Base-by-base conservation (phyloP, 768 basidiomycete genomes). In the Trametes meyenii region DNA sequence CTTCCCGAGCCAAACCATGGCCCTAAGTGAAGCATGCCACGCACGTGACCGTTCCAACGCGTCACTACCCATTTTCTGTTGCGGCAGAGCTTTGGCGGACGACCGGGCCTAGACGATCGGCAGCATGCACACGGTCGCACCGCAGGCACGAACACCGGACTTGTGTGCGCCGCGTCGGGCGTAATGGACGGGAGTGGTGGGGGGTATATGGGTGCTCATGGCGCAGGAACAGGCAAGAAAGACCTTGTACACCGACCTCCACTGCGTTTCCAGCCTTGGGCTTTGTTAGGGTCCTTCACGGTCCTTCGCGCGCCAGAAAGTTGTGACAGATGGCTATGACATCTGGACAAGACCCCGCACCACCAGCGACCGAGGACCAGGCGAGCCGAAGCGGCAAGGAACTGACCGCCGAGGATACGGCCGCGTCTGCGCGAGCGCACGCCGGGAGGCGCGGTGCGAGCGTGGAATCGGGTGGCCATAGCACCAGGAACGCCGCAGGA, bases 11-110 rank as follows among this genome's bases (percentile, higher is more conserved):
- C 29, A 33, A 3, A 8, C 29, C 29, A 33, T 3, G 29, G 29
- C 29, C 29, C 29, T 33, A 33, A 33, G 29, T 33, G 29, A 33
- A 33, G 29, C 29, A 33, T 3, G 29, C 21, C 4, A 21, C 19
- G 62, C 62, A 64, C 62, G 62, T 64, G 62, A 64, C 58, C 62
- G 62, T 64, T 59, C 62, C 58, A 53, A 58, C 62, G 62, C 62
- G 62, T 55, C 58, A 51, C 42, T 24, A 21, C 21, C 38, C 29
- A 40, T 12, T 40, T 50, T 63, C 35, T 44, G 26, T 54, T 26
- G 57, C 44, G 23, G 57, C 40, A 63, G 38, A 48, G 24, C 39
- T 33, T 26, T 36, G 50, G 40, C 23, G 7, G 23, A 35, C 33
- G 50, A 49, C 61, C 48, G 35, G 54, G 54, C 43, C 42, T 39